Conservation (phyloP, 306 rosid genomes). For the Macrotyloma uniflorum region DNA sequence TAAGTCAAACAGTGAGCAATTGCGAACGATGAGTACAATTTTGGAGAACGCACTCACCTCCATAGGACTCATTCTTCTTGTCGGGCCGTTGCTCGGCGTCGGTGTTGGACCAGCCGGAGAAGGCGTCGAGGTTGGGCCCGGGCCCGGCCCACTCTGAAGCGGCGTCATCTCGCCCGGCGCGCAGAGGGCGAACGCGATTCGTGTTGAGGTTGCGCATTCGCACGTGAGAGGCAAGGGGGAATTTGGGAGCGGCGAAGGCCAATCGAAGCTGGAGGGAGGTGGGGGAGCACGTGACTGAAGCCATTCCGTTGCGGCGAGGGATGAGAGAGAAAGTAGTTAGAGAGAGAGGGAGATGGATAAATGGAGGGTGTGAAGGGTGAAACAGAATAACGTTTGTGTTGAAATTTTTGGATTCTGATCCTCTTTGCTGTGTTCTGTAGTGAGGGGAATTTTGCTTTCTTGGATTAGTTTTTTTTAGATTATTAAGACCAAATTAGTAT, state of each 20-base stretch:
- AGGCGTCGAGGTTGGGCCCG: slow-evolving; percentile 51
- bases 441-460: too few relatives aligned
- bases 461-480: too few relatives aligned
- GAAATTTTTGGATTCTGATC: too few relatives aligned
- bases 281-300: slow-evolving; percentile 61
- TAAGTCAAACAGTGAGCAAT: background rate
- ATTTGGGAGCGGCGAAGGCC: slow-evolving; percentile 56
- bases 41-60: slow-evolving; percentile 60
- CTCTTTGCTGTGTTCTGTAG: too few relatives aligned
- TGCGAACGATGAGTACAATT: background rate
- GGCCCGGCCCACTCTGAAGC: slow-evolving; percentile 47
- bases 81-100: slow-evolving; percentile 22
- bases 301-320: background rate
- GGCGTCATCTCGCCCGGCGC: slow-evolving; percentile 42
- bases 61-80: slow-evolving; percentile 51
- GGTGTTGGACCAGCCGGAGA: slow-evolving; percentile 86
- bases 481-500: too few relatives aligned
- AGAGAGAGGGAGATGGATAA: background rate
- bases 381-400: too few relatives aligned
- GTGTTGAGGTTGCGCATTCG: slow-evolving; percentile 44
- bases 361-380: too few relatives aligned
- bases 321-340: background rate
- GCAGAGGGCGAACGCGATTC: slow-evolving; percentile 52
- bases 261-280: slow-evolving; percentile 92
- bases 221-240: slow-evolving; percentile 46